Evolutionary conservation across 1,139 yeast genomes (phyloP).

Genomic region (Spencermartinsiella ligniputridi): DNA sequence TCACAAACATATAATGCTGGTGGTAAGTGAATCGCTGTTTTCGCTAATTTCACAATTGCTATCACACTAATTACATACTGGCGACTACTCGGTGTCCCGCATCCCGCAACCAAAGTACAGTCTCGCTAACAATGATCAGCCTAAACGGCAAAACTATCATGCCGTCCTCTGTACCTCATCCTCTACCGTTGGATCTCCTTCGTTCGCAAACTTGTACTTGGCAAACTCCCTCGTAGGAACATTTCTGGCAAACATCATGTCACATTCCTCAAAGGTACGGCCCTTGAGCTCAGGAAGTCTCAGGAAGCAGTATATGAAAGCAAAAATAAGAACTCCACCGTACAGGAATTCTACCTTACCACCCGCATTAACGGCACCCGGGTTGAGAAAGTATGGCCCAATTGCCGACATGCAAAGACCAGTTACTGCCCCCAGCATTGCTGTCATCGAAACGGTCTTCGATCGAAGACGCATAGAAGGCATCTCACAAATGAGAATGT

Average conservation of each 20-base stretch:
- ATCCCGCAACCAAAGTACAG: no score
- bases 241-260: conserved; percentile 43
- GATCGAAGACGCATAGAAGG: conserved; percentile 51
- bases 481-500: conserved; percentile 51
- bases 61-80: no score
- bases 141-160: no score
- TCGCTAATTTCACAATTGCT: no score
- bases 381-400: conserved; percentile 55
- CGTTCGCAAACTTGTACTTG: conserved; percentile 11
- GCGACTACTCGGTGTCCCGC: no score
- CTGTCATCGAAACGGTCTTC: conserved; percentile 50
- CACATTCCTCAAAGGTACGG: conserved; percentile 56
- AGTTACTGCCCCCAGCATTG: conserved; percentile 39
- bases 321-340: conserved; percentile 48
- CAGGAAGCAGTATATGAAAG: conserved; percentile 39
- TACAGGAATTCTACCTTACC: conserved; percentile 58
- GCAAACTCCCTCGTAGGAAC: conserved; percentile 46
- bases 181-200: conserved; percentile 5
- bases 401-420: conserved; percentile 40
- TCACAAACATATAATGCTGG: no score
- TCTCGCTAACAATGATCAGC: no score
- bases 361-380: conserved; percentile 50
- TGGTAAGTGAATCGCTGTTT: no score
- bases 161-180: conserved; percentile 4
- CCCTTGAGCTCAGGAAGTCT: conserved; percentile 55